A percentile compares a stretch with the other conserved stretches of the same genome.
These are phyloP conservation scores for Russula olivacea DNA, from an alignment of 768 basidiomycete species.

Conservation along the genomic window DNA sequence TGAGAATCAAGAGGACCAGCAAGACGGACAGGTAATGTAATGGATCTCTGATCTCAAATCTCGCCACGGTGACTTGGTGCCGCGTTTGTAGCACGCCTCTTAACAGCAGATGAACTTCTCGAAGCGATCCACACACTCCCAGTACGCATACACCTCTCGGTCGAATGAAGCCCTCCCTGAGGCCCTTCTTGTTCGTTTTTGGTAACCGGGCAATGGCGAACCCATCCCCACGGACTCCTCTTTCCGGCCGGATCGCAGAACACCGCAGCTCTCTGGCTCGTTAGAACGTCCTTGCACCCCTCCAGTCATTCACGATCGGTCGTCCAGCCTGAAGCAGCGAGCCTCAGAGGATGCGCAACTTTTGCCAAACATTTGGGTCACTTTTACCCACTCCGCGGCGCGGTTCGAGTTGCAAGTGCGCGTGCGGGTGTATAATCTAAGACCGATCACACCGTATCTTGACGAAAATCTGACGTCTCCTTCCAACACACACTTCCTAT, in stretches of 20 bases:
- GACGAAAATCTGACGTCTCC: slow-evolving; percentile 15
- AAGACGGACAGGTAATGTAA: background rate
- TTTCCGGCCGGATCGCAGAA: slow-evolving; percentile 10
- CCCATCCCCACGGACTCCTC: slow-evolving; percentile 11
- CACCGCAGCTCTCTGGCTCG: background rate
- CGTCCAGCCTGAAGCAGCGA: too few species aligned
- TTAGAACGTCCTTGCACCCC: background rate
- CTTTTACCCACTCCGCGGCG: slow-evolving; percentile 18
- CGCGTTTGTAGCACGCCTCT: slow-evolving; percentile 23
- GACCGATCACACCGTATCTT: slow-evolving; percentile 22
- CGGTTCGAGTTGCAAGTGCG: background rate
- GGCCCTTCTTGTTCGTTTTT: slow-evolving; percentile 15
- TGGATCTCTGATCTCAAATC: slow-evolving; percentile 20
- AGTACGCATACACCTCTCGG: background rate
- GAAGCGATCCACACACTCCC: slow-evolving; percentile 17
- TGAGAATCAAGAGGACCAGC: slow-evolving; percentile 12
- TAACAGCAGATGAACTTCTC: slow-evolving; percentile 23
- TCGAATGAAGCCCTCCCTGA: background rate
- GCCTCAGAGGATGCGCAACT: background rate
- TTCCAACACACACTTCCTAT: background rate
- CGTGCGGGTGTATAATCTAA: slow-evolving; percentile 10
- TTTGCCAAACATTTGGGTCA: slow-evolving; percentile 8
- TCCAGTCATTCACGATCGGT: too few species aligned
- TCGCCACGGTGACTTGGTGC: slow-evolving; percentile 22
- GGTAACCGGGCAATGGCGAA: slow-evolving; percentile 23